Evolutionary conservation across 129 eudicot species (phyloP).

Genomic region (Glebionis coronaria): DNA sequence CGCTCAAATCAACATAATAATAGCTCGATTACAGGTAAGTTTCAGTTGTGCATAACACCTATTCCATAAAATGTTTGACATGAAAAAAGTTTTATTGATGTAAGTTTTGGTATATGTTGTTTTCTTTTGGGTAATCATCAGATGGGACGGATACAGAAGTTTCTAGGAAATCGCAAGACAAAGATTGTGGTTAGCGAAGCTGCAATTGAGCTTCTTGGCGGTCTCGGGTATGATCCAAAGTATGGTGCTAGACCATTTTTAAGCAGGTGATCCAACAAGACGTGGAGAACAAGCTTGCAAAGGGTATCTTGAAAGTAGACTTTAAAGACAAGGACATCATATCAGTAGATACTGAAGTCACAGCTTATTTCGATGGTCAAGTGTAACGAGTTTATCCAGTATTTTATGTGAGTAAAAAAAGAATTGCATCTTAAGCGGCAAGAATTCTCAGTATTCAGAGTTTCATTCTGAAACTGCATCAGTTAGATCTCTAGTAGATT

Average conservation of each 20-base stretch:
- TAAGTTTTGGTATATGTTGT: not conserved
- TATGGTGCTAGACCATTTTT: slow-evolving; percentile 97
- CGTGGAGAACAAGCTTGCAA: slow-evolving; percentile 88
- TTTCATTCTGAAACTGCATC: no score
- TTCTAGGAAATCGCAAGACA: slow-evolving; percentile 76
- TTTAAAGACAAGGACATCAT: slow-evolving; percentile 79
- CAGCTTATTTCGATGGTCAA: slow-evolving; percentile 72
- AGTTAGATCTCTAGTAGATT: no score
- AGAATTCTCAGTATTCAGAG: no score
- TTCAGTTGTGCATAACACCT: no score
- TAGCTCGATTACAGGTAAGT: slow-evolving; percentile 59
- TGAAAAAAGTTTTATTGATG: not conserved
- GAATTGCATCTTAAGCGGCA: no score
- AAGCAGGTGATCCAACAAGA: slow-evolving; percentile 96
- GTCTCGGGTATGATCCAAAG: slow-evolving; percentile 89
- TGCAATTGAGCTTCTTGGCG: slow-evolving; percentile 13
- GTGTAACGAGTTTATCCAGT: no score
- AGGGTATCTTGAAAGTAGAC: slow-evolving; percentile 91
- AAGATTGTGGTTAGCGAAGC: slow-evolving; percentile 9
- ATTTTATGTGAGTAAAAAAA: no score
- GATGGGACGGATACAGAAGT: slow-evolving; percentile 79
- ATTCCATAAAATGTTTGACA: not conserved
- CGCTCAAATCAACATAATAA: slow-evolving; percentile 74
- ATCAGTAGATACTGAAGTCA: slow-evolving; percentile 75
- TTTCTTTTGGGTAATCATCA: not conserved